Percentiles rank a stretch among this genome's conserved stretches.
These are phyloP conservation scores for Zygotorulaspora florentina DNA, from an alignment of 805 yeast species.

Conservation along the genomic window DNA sequence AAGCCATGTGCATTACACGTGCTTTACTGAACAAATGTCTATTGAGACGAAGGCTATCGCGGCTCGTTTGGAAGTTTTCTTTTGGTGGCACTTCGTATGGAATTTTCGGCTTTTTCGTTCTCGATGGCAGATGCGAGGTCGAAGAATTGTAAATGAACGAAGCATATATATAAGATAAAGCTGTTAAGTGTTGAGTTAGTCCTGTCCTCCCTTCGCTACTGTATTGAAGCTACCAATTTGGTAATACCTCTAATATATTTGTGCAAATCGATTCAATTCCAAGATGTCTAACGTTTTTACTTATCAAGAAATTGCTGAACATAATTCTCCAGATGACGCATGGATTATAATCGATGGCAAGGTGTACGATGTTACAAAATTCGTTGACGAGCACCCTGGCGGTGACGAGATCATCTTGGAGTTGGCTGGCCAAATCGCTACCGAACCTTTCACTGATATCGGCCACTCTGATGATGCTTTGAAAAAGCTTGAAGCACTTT, in stretches of 20 bases:
- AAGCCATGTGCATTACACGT: too few relatives aligned
- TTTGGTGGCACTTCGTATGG: not conserved
- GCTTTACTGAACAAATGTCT: too few relatives aligned
- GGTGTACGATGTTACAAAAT: slow-evolving; percentile 76
- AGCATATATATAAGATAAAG: not conserved
- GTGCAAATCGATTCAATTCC: not conserved
- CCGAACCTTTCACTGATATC: slow-evolving; percentile 80
- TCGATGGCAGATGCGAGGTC: not conserved
- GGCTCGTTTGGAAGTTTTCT: too few relatives aligned
- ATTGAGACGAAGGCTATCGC: too few relatives aligned
- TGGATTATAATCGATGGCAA: slow-evolving; percentile 84
- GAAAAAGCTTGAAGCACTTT: slow-evolving; percentile 61
- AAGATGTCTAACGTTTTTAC: slow-evolving; percentile 50
- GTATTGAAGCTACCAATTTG: too few relatives aligned
- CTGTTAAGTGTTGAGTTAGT: not conserved
- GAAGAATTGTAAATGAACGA: not conserved
- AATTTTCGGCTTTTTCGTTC: slow-evolving; percentile 5
- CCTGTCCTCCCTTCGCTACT: too few relatives aligned
- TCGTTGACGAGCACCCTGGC: slow-evolving; percentile 61
- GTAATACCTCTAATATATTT: not conserved
- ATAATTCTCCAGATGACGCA: slow-evolving; percentile 68
- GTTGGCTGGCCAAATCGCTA: slow-evolving; percentile 79
- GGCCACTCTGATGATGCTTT: slow-evolving; percentile 98
- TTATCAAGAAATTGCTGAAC: slow-evolving; percentile 65
- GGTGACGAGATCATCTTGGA: slow-evolving; percentile 79